Conservation (phyloP, 2,329 filamentous ascomycete species). For the Domatiomyces globalis region DNA sequence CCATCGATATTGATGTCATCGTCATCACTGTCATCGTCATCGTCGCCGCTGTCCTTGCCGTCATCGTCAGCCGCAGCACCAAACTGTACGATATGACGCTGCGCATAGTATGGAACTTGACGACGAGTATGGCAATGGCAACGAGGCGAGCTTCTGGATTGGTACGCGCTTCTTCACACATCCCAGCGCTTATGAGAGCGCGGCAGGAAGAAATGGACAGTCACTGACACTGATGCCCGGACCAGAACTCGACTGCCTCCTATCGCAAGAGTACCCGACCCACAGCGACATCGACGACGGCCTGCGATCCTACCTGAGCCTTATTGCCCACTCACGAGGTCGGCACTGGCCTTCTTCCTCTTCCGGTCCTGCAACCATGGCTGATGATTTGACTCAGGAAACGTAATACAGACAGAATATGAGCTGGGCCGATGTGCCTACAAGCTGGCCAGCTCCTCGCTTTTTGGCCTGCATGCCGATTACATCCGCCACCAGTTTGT, state of each 20-base stretch:
- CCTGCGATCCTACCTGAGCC: conserved; percentile 66
- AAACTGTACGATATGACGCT: conserved; percentile 23
- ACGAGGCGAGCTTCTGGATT: conserved; percentile 78
- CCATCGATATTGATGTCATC: too few relatives aligned
- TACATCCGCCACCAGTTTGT: conserved; percentile 91
- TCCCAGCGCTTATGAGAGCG: too few relatives aligned
- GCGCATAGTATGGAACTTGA: conserved; percentile 50
- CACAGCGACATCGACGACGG: conserved; percentile 67
- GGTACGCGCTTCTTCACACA: conserved; percentile 39
- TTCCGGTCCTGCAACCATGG: not conserved
- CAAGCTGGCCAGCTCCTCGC: conserved; percentile 56
- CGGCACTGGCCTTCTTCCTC: conserved; percentile 9
- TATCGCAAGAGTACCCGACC: conserved; percentile 43
- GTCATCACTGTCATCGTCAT: not conserved
- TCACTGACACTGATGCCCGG: conserved; percentile 1
- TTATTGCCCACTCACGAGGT: conserved; percentile 61
- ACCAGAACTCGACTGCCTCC: conserved; percentile 52
- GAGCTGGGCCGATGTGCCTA: conserved; percentile 70
- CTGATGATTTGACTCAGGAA: conserved; percentile 3
- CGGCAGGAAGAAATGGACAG: too few relatives aligned
- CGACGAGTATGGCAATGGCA: conserved; percentile 42
- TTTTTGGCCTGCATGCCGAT: conserved; percentile 61
- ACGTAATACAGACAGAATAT: conserved; percentile 52
- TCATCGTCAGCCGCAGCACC: too few relatives aligned
- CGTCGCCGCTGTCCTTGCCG: too few relatives aligned